These are phyloP conservation scores for Huntiella omanensis DNA, from an alignment of 2,329 filamentous ascomycete genomes.

Conservation along the genomic window DNA sequence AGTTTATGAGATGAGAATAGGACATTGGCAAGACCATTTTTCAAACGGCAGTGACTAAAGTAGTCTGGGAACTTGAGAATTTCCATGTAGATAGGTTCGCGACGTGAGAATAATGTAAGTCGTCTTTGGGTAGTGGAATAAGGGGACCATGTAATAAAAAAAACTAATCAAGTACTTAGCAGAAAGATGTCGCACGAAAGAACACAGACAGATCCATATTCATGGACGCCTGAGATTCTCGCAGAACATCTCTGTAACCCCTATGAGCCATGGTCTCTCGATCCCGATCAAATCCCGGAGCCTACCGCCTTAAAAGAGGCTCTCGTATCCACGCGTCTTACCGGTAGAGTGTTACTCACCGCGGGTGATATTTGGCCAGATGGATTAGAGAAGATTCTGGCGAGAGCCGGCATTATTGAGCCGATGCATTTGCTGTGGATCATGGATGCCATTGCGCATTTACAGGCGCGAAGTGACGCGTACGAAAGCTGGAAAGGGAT, in stretches of 20 bases:
- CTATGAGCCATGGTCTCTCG: constrained; percentile 27
- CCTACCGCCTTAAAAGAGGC: constrained; percentile 27
- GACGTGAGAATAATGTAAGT: too few species aligned
- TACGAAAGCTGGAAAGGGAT: constrained; percentile 11
- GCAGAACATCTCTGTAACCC: constrained; percentile 43
- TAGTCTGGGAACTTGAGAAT: too few species aligned
- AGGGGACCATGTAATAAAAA: too few species aligned
- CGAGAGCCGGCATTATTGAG: constrained; percentile 36
- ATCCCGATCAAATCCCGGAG: constrained; percentile 16
- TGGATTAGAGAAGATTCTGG: constrained; percentile 29
- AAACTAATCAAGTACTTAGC: too few species aligned
- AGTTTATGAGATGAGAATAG: too few species aligned
- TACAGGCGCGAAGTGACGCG: constrained; percentile 12
- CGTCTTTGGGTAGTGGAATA: too few species aligned
- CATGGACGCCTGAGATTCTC: constrained; percentile 53
- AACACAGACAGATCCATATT: constrained; percentile 42
- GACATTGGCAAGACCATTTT: too few species aligned
- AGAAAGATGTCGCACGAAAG: not conserved
- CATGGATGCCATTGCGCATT: constrained; percentile 8
- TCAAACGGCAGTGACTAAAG: too few species aligned
- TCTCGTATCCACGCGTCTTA: constrained; percentile 43
- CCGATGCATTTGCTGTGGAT: constrained; percentile 26
- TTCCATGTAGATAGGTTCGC: too few species aligned
- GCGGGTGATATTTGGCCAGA: constrained; percentile 27
- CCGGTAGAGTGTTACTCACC: constrained; percentile 44